Percentiles rank a stretch among this genome's conserved stretches.
Evolutionary conservation across 805 yeast genomes (phyloP).

Genomic region (Candida pseudoglaebosa): DNA sequence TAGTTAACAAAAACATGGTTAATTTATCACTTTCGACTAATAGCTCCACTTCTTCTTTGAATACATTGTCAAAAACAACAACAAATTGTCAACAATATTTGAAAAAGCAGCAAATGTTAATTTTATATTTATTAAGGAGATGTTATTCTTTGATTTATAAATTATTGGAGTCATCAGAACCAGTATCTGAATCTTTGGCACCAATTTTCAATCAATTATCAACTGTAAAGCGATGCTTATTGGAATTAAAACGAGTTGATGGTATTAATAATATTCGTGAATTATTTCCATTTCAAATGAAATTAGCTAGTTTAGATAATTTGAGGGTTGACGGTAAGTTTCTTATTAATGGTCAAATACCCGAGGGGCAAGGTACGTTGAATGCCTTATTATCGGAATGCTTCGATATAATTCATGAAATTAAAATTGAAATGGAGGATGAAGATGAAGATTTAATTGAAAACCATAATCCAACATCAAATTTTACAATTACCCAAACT

Average conservation of each 20-base stretch:
- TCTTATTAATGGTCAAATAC: conserved; percentile 80
- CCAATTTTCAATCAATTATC: conserved; percentile 91
- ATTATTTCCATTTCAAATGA: conserved; percentile 92
- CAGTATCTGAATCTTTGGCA: conserved; percentile 89
- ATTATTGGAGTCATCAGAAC: conserved; percentile 86
- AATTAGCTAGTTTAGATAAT: conserved; percentile 85
- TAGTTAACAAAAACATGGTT: neutral
- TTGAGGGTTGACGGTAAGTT: conserved; percentile 88
- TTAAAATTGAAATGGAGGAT: conserved; percentile 80
- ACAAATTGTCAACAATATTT: conserved; percentile 8
- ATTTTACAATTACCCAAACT: conserved; percentile 21
- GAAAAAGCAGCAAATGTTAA: conserved; percentile 41
- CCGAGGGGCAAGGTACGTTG: conserved; percentile 97
- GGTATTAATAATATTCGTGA: conserved; percentile 87
- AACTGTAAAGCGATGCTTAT: conserved; percentile 84
- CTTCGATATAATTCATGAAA: conserved; percentile 87
- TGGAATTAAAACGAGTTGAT: conserved; percentile 89
- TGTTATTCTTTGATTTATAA: conserved; percentile 90
- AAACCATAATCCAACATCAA: neutral
- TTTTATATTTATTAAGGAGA: conserved; percentile 77
- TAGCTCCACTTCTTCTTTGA: neutral
- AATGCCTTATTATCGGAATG: conserved; percentile 90
- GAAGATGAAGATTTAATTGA: conserved; percentile 35
- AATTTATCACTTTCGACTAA: neutral
- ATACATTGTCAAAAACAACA: neutral